Base-by-base conservation (phyloP, 1,139 yeast species). In the Hanseniaspora uvarum region DNA sequence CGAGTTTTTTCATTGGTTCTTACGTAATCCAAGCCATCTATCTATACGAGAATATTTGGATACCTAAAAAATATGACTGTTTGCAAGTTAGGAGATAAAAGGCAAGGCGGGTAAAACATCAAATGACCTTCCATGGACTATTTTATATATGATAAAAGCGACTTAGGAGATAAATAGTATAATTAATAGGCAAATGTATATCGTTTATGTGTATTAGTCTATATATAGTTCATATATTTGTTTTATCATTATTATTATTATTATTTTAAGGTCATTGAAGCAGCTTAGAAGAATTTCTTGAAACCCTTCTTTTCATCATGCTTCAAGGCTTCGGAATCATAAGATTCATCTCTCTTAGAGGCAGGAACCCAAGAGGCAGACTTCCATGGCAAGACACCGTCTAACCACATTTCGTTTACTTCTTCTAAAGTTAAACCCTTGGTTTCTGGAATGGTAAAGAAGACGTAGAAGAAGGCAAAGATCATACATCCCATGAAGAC, bases 371-470 rank as follows among this genome's bases (percentile, higher is more conserved):
- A 62, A 18, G 60, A 55, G 34, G 59, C 56, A 24, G 65, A 62
- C 44, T 61, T 62, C 65, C 65, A 62, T 50, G 65, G 62, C 53
- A 61, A 54, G 24, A 62, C 62, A 57, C 61, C 62, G 40, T 62
- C 65, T 52, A 56, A 52, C 63, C 64, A 81, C 70, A 83, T 69
- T 61, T 78, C 80, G 67, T 81, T 84, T 59, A 82, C 83, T 63
- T 82, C 84, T 68, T 83, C 89, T 68, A 83, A 73, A 31, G 83
- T 72, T 60, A 81, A 73, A 58, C 86, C 87, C 69, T 78, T 78
- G 56, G 89, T 83, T 68, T 82, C 87, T 60, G 80, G 81, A 56
- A 83, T 81, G 60, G 75, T 73, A 67, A 81, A 78, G 73, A 75
- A 81, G 56, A 80, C 84, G 62, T 80, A 83, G 70, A 81, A 70